Evolutionary conservation across 2,329 filamentous ascomycete genomes (phyloP).

Genomic region (Myriosclerotinia scirpicola): DNA sequence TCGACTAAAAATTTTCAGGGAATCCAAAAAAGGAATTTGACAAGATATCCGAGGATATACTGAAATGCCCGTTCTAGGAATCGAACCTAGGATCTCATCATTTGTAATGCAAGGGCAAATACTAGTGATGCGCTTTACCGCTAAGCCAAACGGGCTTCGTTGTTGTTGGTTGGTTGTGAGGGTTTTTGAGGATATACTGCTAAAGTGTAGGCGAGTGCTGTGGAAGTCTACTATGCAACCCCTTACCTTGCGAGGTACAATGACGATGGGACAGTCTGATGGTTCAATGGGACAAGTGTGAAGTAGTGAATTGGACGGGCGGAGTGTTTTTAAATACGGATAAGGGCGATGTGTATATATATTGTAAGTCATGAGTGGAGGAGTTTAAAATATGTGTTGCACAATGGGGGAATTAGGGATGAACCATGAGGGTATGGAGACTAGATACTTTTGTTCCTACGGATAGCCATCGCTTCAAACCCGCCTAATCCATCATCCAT

Average conservation of each 20-base stretch:
- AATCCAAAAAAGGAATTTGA: neutral
- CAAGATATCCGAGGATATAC: neutral
- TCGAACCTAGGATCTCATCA: conserved; percentile 23
- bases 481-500: neutral
- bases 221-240: too few species aligned
- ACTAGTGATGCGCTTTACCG: conserved; percentile 23
- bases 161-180: rapidly evolving
- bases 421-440: neutral
- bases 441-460: neutral
- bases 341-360: neutral
- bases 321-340: too few species aligned
- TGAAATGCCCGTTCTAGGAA: conserved; percentile 13
- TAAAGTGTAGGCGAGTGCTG: too few species aligned
- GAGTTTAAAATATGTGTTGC: neutral
- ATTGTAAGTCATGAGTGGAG: neutral
- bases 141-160: conserved; percentile 17
- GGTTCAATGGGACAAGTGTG: too few species aligned
- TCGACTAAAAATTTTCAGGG: too few species aligned
- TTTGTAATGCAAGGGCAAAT: neutral
- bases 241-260: too few species aligned
- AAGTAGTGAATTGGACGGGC: too few species aligned
- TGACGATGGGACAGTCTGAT: too few species aligned
- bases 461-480: neutral
- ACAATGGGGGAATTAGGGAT: neutral
- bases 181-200: rapidly evolving